Evolutionary conservation across 2,329 filamentous ascomycete species (phyloP).

Genomic region (Sphaerulina musiva): DNA sequence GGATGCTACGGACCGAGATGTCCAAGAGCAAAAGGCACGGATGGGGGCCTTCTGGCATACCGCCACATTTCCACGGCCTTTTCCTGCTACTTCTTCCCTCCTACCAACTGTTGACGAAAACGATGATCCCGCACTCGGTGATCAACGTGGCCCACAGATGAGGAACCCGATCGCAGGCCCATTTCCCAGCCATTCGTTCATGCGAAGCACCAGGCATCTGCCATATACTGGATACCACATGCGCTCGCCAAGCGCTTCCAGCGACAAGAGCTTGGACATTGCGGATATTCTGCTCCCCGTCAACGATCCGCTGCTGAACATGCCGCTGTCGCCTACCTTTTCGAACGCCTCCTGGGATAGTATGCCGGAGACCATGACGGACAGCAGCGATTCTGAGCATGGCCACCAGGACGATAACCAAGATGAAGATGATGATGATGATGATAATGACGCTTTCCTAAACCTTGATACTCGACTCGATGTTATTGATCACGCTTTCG

Average conservation of each 20-base stretch:
- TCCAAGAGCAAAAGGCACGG: background rate
- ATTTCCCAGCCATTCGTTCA: slow-evolving; percentile 22
- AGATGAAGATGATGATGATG: slow-evolving; percentile 43
- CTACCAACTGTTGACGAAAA: background rate
- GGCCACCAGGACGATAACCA: background rate
- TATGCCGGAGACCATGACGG: slow-evolving; percentile 21
- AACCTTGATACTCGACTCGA: slow-evolving; percentile 53
- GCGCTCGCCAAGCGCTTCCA: slow-evolving; percentile 23
- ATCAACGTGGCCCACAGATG: background rate
- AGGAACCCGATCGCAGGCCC: slow-evolving; percentile 24
- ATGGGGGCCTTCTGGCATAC: background rate
- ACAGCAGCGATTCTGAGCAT: slow-evolving; percentile 21
- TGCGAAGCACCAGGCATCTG: slow-evolving; percentile 12
- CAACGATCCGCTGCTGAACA: slow-evolving; percentile 38
- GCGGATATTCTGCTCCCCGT: slow-evolving; percentile 38
- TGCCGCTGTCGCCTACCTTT: slow-evolving; percentile 29
- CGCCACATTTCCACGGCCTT: background rate
- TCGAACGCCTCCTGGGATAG: slow-evolving; percentile 30
- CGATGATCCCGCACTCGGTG: background rate
- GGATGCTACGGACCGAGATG: background rate
- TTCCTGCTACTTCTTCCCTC: background rate
- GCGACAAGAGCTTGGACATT: slow-evolving; percentile 30
- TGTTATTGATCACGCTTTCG: slow-evolving; percentile 62
- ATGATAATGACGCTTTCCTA: slow-evolving; percentile 54
- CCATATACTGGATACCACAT: slow-evolving; percentile 11